A percentile compares a stretch with the other conserved stretches of the same genome.
phyloP scores from a whole-genome alignment of 345 rosid species.

The Arabidopsis suecica region DNA sequence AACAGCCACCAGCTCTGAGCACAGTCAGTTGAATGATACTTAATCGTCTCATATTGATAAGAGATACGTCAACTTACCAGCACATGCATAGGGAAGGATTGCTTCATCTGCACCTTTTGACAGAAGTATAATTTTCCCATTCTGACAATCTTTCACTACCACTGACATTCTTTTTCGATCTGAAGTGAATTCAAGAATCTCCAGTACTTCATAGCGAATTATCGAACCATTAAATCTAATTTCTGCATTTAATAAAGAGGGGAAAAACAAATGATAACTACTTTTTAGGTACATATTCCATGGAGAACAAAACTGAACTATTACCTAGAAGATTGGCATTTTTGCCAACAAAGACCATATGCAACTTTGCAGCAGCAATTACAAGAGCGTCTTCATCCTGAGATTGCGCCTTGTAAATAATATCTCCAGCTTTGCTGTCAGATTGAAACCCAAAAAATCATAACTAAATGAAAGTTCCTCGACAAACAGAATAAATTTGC shows the following conservation, averaged over 20 bases:
- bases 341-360: conserved; percentile 74
- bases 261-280: conserved; percentile 32
- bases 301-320: conserved; percentile 35
- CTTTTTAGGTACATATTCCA: conserved; percentile 32
- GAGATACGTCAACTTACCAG: conserved; percentile 56
- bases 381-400: conserved; percentile 99
- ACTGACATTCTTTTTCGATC: conserved; percentile 98
- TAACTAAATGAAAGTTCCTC: conserved; percentile 16
- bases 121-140: conserved; percentile 76
- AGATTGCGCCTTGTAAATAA: conserved; percentile 90
- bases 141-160: conserved; percentile 78
- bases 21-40: conserved; percentile 14
- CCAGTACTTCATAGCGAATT: conserved; percentile 78
- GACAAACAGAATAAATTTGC: conserved; percentile 15
- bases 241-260: conserved; percentile 57
- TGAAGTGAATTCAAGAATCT: conserved; percentile 93
- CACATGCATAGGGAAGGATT: conserved; percentile 73
- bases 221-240: conserved; percentile 65
- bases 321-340: conserved; percentile 81
- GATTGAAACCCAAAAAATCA: conserved; percentile 20
- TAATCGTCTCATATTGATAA: conserved; percentile 23
- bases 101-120: conserved; percentile 99
- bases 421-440: conserved; percentile 80
- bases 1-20: conserved; percentile 25
- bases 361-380: conserved; percentile 85